Percentiles rank a stretch among this genome's conserved stretches.
These are phyloP conservation scores for Babesia bigemina DNA, from an alignment of 169 alveolate species.

Conservation along the genomic window DNA sequence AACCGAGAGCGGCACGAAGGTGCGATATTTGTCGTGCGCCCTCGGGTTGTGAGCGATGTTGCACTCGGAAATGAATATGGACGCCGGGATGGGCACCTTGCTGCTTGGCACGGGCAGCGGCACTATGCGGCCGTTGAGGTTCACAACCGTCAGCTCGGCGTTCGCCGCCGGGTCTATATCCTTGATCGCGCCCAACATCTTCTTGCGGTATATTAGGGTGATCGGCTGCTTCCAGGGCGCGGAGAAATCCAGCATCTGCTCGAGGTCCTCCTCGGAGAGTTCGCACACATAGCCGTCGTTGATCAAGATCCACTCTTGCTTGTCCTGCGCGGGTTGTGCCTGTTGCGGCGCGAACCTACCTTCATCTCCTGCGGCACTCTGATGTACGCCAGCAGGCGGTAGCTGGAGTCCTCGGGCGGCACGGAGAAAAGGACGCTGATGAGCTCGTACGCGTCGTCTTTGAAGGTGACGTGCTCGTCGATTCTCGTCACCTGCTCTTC, in stretches of 20 bases:
- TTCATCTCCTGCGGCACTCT: slow-evolving; percentile 39
- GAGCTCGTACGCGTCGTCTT: slow-evolving; percentile 20
- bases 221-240: slow-evolving; percentile 54
- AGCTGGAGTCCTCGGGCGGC: slow-evolving; percentile 38
- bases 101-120: slow-evolving; percentile 62
- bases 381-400: slow-evolving; percentile 56
- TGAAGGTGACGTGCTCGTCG: slow-evolving; percentile 28
- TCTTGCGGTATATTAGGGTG: slow-evolving; percentile 43
- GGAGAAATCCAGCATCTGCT: slow-evolving; percentile 37
- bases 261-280: slow-evolving; percentile 23
- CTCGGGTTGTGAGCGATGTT: slow-evolving; percentile 69
- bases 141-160: slow-evolving; percentile 33
- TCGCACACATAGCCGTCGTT: slow-evolving; percentile 58
- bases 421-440: slow-evolving; percentile 38
- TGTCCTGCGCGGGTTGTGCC: neutral
- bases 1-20: slow-evolving; percentile 56
- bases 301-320: slow-evolving; percentile 60
- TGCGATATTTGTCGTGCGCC: slow-evolving; percentile 56
- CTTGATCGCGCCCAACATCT: slow-evolving; percentile 15
- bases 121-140: slow-evolving; percentile 60
- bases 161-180: slow-evolving; percentile 29
- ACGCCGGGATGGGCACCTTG: slow-evolving; percentile 57
- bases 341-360: neutral
- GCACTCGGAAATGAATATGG: slow-evolving; percentile 52
- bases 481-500: neutral